Conservation (phyloP, 306 rosid species). For the Mimosa pudica region DNA sequence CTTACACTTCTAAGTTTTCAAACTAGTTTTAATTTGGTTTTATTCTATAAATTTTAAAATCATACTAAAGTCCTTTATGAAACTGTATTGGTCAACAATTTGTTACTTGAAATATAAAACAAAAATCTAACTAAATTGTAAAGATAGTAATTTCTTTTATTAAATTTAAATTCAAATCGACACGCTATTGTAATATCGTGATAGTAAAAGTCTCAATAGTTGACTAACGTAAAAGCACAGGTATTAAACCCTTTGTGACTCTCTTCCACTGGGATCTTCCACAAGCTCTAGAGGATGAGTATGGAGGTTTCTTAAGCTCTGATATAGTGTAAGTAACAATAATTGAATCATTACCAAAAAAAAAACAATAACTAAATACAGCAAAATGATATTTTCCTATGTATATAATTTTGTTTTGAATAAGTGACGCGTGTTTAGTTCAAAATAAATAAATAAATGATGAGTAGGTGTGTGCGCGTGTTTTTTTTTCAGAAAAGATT, state of each 20-base stretch:
- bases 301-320: conserved; percentile 59
- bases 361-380: background rate
- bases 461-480: background rate
- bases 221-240: background rate
- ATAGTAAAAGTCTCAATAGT: background rate
- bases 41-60: too few species aligned
- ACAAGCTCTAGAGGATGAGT: conserved; percentile 64
- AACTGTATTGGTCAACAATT: too few species aligned
- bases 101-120: too few species aligned
- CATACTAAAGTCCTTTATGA: too few species aligned
- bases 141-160: too few species aligned
- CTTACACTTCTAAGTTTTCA: too few species aligned
- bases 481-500: conserved; percentile 41
- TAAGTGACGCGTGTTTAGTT: background rate
- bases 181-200: background rate
- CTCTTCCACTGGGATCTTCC: conserved; percentile 81
- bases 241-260: conserved; percentile 50
- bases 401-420: background rate
- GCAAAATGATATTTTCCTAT: too few species aligned
- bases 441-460: too few species aligned
- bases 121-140: background rate
- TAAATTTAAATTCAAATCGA: background rate
- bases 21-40: too few species aligned
- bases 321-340: conserved; percentile 49
- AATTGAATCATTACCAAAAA: too few species aligned